These are phyloP conservation scores for Zizania palustris DNA, from an alignment of 202 grass and related monocot species.

Conservation along the genomic window DNA sequence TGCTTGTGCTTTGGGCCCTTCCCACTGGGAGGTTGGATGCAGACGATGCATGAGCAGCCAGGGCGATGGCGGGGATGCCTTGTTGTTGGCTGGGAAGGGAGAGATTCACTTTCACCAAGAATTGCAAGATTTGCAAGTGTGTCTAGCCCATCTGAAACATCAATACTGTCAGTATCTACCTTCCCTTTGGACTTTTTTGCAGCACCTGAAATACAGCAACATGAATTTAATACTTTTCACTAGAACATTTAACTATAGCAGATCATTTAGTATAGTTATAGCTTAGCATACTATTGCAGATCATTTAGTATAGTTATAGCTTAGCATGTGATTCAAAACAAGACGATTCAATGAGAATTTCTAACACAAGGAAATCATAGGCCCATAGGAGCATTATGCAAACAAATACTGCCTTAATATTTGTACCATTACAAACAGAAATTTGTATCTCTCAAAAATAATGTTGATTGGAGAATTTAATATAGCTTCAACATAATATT, in stretches of 20 bases:
- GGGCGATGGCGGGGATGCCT: conserved; percentile 89
- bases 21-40: conserved; percentile 97
- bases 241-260: conserved; percentile 14
- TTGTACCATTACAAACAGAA: conserved; percentile 10
- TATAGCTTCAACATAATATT: conserved; percentile 15
- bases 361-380: no score
- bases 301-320: background rate
- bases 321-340: background rate
- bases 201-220: conserved; percentile 52
- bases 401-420: background rate
- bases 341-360: no score
- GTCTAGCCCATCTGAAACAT: conserved; percentile 74
- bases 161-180: conserved; percentile 65
- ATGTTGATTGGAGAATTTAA: background rate
- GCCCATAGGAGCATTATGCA: background rate
- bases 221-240: conserved; percentile 28
- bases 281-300: no score
- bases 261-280: conserved; percentile 10
- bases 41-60: conserved; percentile 96
- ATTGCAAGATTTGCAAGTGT: conserved; percentile 98
- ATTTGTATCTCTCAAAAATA: background rate
- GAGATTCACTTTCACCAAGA: conserved; percentile 79
- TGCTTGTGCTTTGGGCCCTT: conserved; percentile 99
- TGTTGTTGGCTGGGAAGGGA: conserved; percentile 77
- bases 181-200: conserved; percentile 64